Evolutionary conservation across 2,329 filamentous ascomycete species (phyloP).

Genomic region (Alternaria sp.): DNA sequence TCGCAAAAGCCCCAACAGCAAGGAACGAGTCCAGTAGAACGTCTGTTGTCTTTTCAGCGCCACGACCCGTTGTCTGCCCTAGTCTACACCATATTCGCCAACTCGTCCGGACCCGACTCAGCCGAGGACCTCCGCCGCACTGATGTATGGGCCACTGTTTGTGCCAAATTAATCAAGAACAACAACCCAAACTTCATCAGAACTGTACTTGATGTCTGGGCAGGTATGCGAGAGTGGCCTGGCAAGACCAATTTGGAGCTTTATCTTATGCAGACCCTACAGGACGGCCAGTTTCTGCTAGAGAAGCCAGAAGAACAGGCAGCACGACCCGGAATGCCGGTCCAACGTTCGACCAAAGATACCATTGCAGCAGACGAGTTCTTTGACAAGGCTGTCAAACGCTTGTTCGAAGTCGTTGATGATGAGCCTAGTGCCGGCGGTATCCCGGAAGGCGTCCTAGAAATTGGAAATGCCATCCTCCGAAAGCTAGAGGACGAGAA

Average conservation of each 20-base stretch:
- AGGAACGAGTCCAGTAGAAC: slow-evolving; percentile 74
- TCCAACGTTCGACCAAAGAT: slow-evolving; percentile 78
- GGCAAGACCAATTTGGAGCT: slow-evolving; percentile 89
- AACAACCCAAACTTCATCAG: slow-evolving; percentile 81
- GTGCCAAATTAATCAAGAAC: slow-evolving; percentile 81
- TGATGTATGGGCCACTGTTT: slow-evolving; percentile 87
- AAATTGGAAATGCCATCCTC: slow-evolving; percentile 84
- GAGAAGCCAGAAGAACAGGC: slow-evolving; percentile 82
- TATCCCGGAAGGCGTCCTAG: slow-evolving; percentile 84
- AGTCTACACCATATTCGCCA: slow-evolving; percentile 88
- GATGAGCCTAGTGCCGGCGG: slow-evolving; percentile 79
- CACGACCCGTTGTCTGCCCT: slow-evolving; percentile 86
- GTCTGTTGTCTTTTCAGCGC: slow-evolving; percentile 86
- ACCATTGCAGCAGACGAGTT: slow-evolving; percentile 87
- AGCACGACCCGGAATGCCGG: slow-evolving; percentile 71
- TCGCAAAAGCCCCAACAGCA: slow-evolving; percentile 60
- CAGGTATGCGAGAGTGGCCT: slow-evolving; percentile 86
- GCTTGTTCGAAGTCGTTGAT: slow-evolving; percentile 85
- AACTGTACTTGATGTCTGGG: slow-evolving; percentile 87
- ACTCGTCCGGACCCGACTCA: slow-evolving; percentile 81
- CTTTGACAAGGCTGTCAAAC: slow-evolving; percentile 80
- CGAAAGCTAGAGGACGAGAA: slow-evolving; percentile 75
- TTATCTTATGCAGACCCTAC: slow-evolving; percentile 92
- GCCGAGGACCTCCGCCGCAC: slow-evolving; percentile 81
- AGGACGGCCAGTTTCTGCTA: slow-evolving; percentile 89